Percentiles rank a stretch among this genome's conserved stretches.
Evolutionary conservation across 306 rosid species (phyloP).

Genomic region (Potentilla sterilis): DNA sequence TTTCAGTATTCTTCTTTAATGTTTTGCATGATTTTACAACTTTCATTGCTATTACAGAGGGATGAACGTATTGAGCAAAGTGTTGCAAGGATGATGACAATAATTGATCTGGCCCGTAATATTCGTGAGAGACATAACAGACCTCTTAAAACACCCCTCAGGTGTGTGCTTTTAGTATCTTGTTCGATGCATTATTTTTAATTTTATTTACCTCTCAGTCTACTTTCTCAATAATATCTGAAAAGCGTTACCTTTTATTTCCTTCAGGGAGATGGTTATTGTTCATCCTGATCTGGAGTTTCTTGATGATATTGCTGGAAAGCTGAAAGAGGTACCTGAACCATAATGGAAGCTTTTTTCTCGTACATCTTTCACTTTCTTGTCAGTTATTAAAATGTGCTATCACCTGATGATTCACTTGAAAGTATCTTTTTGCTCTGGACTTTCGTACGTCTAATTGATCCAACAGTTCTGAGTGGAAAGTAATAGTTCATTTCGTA

Average conservation of each 20-base stretch:
- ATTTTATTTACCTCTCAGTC: background rate
- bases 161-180: constrained; percentile 34
- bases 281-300: constrained; percentile 90
- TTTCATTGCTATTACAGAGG: constrained; percentile 42
- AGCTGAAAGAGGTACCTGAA: constrained; percentile 73
- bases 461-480: background rate
- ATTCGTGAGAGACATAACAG: constrained; percentile 95
- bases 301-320: constrained; percentile 85
- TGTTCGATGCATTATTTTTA: background rate
- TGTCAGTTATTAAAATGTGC: background rate
- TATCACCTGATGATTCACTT: background rate
- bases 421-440: background rate
- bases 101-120: constrained; percentile 92
- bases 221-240: constrained; percentile 3
- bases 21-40: constrained; percentile 24
- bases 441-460: background rate
- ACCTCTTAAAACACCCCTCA: constrained; percentile 90
- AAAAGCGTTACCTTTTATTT: background rate
- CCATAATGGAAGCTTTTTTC: constrained; percentile 3
- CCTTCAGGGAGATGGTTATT: constrained; percentile 82
- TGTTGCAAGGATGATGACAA: constrained; percentile 87
- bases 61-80: constrained; percentile 89
- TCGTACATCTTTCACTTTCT: background rate
- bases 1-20: background rate
- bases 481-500: background rate